Base-by-base conservation (phyloP, 2,329 filamentous ascomycete genomes). In the Mycosphaerella arachidis region DNA sequence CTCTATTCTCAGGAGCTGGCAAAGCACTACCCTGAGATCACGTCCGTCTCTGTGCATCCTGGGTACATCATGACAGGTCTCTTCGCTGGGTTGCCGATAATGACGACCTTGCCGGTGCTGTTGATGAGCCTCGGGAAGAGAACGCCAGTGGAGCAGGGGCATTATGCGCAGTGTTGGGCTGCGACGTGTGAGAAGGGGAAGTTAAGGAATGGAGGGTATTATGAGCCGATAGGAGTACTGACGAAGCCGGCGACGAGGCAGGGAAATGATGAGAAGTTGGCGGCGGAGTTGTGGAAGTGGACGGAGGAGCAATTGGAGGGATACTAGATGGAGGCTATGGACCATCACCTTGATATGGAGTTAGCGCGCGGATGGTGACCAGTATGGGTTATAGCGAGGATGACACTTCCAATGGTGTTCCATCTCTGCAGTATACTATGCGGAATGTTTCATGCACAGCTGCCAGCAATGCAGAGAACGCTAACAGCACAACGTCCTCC, bases 1-100 rank as follows among this genome's bases (percentile, higher is more conserved):
- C 69, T 81, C 2, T 79, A 76, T 65, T 71, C 76, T 3, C 66
- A 69, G 8, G 73, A 77, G 53, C 66, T 82, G 3, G 74, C 77
- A 1, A 63, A 68, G 35, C 72, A 70, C 10, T 74, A 79, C 53
- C 73, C 76, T 0, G 60, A 66, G 7, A 71, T 80, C 24, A 72
- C 69, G 0, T 66, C 68, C 7, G 70, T 77, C 3, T 64, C 74
- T 0, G 60, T 81, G 1, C 75, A 79, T 57, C 79, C 78, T 0
- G 79, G 78, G 1, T 68, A 75, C 4, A 75, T 79, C 30, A 61
- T 65, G 3, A 80, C 77, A 0, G 69, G 67, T 1, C 55, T 81
- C 6, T 63, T 74, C 4, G 64, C 67, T 10, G 65, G 57, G 1
- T 56, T 70, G 56, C 58, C 52, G 5, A 54, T 67, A 24, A 55